Evolutionary conservation across 768 basidiomycete species (phyloP), one percentile per base, ranked within the genome.

Genomic region (Kondoa malvinella): DNA sequence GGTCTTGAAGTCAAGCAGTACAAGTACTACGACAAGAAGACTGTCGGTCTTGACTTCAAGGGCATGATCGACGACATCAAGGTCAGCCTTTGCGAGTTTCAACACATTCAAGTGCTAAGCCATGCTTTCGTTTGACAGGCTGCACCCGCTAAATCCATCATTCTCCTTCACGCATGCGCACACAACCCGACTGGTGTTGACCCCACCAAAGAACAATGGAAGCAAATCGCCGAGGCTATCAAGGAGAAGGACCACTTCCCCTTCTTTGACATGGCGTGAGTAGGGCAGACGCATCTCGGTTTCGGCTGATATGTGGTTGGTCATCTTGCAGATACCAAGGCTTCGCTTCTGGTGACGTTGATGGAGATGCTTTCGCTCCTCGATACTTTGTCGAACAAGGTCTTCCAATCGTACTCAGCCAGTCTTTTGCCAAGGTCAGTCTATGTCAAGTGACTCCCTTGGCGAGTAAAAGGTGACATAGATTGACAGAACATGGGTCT

Each of bases 121-220:
- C 26, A 34, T 64, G 2, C 21, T 34, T 29, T 21, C 27, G 3
- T 83, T 14, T 77, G 92, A 71, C 75, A 84, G 73, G 79, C 75
- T 61, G 89, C 89, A 0, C 84, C 87, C 3, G 78, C 81, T 14
- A 83, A 85, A 25, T 92, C 90, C 1, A 86, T 92, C 67, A 87
- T 97, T 78, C 79, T 99, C 70, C 78, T 99, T 56, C 92, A 97
- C 75, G 89, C 87, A 8, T 95, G 92, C 76, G 92, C 92, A 56
- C 92, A 97, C 78, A 97, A 97, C 76, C 92, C 92, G 4, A 97
- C 94, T 1, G 92, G 92, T 1, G 89, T 94, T 31, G 92, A 97
- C 77, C 92, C 92, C 4, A 91, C 89, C 34, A 76, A 76, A 59
- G 89, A 87, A 72, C 87, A 96, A 76, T 97, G 92, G 92, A 79